These are phyloP conservation scores for Lachancea quebecensis DNA, from an alignment of 805 yeast species.

Conservation along the genomic window DNA sequence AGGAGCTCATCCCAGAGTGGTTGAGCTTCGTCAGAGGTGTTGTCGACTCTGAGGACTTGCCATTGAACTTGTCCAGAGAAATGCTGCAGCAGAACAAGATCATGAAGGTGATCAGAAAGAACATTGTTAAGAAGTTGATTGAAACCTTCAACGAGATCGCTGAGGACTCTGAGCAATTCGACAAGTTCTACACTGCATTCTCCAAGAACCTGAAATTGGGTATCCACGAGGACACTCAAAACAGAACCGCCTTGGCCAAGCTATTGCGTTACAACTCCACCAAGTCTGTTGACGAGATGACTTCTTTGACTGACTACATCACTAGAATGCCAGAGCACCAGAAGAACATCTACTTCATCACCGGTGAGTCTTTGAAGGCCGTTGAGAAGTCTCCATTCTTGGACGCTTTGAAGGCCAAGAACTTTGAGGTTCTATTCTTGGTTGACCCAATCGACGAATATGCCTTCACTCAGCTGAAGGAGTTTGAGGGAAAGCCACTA, in stretches of 20 bases:
- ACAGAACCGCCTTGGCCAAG: slow-evolving; percentile 93
- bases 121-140: slow-evolving; percentile 95
- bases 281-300: slow-evolving; percentile 87
- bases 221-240: slow-evolving; percentile 97
- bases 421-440: slow-evolving; percentile 94
- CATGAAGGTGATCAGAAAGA: slow-evolving; percentile 98
- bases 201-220: slow-evolving; percentile 98
- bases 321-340: slow-evolving; percentile 99
- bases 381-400: slow-evolving; percentile 99
- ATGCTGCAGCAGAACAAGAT: slow-evolving; percentile 99
- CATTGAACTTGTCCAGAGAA: slow-evolving; percentile 99
- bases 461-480: slow-evolving; percentile 98
- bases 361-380: slow-evolving; percentile 97
- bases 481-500: slow-evolving; percentile 97
- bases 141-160: slow-evolving; percentile 99
- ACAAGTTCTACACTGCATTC: slow-evolving; percentile 96
- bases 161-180: slow-evolving; percentile 97
- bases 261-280: slow-evolving; percentile 96
- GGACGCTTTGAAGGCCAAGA: slow-evolving; percentile 96
- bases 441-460: slow-evolving; percentile 99
- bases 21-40: slow-evolving; percentile 96
- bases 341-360: slow-evolving; percentile 98
- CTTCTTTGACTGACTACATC: slow-evolving; percentile 93
- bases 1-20: slow-evolving; percentile 99
- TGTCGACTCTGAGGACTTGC: slow-evolving; percentile 98